Evolutionary conservation across 164 flowering plant species (phyloP).

Genomic region (Pachysandra terminalis): DNA sequence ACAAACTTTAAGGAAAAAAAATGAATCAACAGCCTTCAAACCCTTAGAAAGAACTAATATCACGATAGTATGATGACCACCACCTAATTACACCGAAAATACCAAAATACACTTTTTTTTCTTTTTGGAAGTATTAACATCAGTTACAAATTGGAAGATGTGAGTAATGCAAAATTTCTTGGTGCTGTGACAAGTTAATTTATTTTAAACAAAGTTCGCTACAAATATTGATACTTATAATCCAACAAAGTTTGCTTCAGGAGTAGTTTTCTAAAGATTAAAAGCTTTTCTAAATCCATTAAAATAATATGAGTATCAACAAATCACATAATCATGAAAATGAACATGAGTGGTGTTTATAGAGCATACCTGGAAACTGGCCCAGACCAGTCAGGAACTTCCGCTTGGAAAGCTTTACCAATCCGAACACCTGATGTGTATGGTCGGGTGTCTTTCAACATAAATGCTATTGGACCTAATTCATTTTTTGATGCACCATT

Average conservation of each 20-base stretch:
- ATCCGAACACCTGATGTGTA: conserved; percentile 61
- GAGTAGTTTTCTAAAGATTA: neutral
- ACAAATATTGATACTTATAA: no score
- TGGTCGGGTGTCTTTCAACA: conserved; percentile 62
- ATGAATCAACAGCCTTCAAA: neutral
- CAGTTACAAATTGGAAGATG: no score
- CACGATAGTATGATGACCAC: no score
- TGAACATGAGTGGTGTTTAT: neutral
- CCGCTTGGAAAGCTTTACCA: conserved; percentile 83
- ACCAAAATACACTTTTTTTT: no score
- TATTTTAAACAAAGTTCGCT: no score
- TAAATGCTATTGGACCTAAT: conserved; percentile 37
- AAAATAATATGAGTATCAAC: neutral
- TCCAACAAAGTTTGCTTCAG: neutral
- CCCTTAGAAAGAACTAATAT: neutral
- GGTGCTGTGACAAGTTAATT: no score
- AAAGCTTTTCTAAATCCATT: neutral
- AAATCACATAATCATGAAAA: conserved; percentile 3
- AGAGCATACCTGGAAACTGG: conserved; percentile 51
- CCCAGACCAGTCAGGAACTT: conserved; percentile 78
- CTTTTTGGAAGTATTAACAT: no score
- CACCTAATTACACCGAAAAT: no score
- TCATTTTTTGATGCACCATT: conserved; percentile 29
- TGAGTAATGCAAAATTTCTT: no score
- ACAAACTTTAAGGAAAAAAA: neutral